Percentiles rank a stretch among this genome's conserved stretches.
These are phyloP conservation scores for Cyberlindnera maritima DNA, from an alignment of 805 yeast genomes.

Conservation along the genomic window DNA sequence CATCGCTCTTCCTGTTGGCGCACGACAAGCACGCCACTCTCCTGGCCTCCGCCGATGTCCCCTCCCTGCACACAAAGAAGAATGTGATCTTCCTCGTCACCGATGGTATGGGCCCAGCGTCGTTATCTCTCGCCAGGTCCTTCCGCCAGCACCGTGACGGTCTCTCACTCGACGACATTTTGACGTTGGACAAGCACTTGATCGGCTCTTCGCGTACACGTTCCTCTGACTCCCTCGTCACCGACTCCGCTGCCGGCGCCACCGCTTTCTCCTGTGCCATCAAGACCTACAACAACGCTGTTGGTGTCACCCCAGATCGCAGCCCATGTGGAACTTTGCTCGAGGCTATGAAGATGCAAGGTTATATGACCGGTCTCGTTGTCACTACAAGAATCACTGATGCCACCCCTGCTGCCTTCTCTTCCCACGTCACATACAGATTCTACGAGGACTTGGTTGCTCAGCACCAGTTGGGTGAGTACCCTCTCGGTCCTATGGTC, in stretches of 20 bases:
- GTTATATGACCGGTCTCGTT: conserved; percentile 83
- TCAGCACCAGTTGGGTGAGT: conserved; percentile 78
- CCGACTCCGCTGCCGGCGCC: conserved; percentile 98
- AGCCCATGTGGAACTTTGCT: conserved; percentile 85
- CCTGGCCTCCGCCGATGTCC: neutral
- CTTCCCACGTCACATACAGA: conserved; percentile 75
- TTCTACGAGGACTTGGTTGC: conserved; percentile 84
- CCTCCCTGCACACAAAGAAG: conserved; percentile 39
- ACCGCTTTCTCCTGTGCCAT: conserved; percentile 86
- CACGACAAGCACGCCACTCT: neutral
- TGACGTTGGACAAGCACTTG: conserved; percentile 63
- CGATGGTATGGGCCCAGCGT: conserved; percentile 95
- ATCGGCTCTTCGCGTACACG: conserved; percentile 86
- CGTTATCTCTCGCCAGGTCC: conserved; percentile 74
- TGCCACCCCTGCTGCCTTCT: conserved; percentile 92
- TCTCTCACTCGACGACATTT: conserved; percentile 51
- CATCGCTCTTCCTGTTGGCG: conserved; percentile 1
- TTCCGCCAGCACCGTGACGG: conserved; percentile 61
- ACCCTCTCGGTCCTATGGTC: conserved; percentile 74
- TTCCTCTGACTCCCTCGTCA: conserved; percentile 70
- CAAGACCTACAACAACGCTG: conserved; percentile 87
- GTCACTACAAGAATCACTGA: conserved; percentile 92
- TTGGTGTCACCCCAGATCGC: conserved; percentile 70
- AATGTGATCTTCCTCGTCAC: conserved; percentile 86
- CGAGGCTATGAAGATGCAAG: conserved; percentile 82